Conservation (phyloP, 257 asterid genomes). For the Petrea volubilis region DNA sequence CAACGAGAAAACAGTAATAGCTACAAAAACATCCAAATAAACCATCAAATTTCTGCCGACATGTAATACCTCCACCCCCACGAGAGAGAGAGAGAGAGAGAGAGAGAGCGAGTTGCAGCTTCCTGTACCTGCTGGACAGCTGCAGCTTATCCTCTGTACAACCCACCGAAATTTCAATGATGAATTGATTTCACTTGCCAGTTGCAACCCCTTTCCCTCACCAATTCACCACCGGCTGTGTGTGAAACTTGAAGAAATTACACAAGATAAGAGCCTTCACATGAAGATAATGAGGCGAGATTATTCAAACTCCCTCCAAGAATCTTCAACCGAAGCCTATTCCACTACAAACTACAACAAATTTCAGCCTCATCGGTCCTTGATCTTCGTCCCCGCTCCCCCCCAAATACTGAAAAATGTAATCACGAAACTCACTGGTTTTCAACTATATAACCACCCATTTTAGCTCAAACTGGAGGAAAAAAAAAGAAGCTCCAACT, state of each 20-base stretch:
- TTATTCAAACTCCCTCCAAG: not conserved
- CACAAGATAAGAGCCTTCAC: conserved; percentile 14
- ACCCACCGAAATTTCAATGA: conserved; percentile 33
- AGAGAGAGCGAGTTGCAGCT: conserved; percentile 16
- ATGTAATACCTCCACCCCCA: not conserved
- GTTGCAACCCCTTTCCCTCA: not conserved
- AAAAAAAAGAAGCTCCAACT: not conserved
- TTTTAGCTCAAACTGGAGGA: conserved; percentile 27
- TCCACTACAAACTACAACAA: conserved; percentile 32
- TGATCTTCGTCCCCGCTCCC: conserved; percentile 23
- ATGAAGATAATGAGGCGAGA: conserved; percentile 19
- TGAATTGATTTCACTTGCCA: conserved; percentile 17
- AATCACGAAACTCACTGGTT: conserved; percentile 17
- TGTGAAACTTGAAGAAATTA: conserved; percentile 16
- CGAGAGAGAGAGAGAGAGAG: not conserved
- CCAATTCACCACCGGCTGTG: conserved; percentile 30
- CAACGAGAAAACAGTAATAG: conserved; percentile 28
- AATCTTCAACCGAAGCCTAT: conserved; percentile 45
- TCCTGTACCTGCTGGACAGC: conserved; percentile 28
- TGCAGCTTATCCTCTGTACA: conserved; percentile 21
- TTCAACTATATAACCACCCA: conserved; percentile 18
- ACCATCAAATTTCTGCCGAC: conserved; percentile 24
- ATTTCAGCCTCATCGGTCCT: conserved; percentile 47
- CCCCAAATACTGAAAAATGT: conserved; percentile 25
- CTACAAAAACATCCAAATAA: conserved; percentile 26